Evolutionary conservation across 78 protist genomes (phyloP).

Genomic region (Planoprotostelium fungivorum): DNA sequence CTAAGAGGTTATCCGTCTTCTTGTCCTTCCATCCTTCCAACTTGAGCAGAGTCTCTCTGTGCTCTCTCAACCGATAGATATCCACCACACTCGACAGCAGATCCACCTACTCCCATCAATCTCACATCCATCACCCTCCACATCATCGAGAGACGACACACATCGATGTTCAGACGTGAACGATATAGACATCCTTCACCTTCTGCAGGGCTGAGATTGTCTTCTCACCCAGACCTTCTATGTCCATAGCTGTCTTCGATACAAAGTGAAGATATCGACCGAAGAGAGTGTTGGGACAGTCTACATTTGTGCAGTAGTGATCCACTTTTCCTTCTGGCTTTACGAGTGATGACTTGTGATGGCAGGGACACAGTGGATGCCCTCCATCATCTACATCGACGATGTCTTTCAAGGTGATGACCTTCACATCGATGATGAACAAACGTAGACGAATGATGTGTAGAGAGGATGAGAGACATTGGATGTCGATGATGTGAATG

Average conservation of each 20-base stretch:
- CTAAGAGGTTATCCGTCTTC: conserved; percentile 17
- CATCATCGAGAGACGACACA: too few species aligned
- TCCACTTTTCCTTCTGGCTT: background rate
- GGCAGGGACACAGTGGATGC: conserved; percentile 26
- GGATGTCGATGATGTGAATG: background rate
- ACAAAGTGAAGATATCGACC: conserved; percentile 21
- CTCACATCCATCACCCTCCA: background rate
- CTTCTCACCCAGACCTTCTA: conserved; percentile 25
- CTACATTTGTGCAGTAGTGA: conserved; percentile 10
- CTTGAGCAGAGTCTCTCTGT: background rate
- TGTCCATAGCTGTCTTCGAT: conserved; percentile 29
- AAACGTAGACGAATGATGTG: background rate
- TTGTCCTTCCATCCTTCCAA: conserved; percentile 16
- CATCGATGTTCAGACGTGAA: background rate
- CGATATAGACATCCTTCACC: background rate
- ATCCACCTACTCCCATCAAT: background rate
- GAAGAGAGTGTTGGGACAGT: conserved; percentile 9
- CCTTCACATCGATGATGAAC: background rate
- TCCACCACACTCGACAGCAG: conserved; percentile 13
- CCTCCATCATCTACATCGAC: background rate
- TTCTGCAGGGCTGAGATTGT: background rate
- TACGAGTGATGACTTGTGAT: background rate
- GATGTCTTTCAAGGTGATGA: background rate
- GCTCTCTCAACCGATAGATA: conserved; percentile 10
- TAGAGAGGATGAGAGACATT: background rate